A percentile compares a stretch with the other conserved stretches of the same genome.
These are phyloP conservation scores for Salix purpurea DNA, from an alignment of 345 rosid species.

Conservation along the genomic window DNA sequence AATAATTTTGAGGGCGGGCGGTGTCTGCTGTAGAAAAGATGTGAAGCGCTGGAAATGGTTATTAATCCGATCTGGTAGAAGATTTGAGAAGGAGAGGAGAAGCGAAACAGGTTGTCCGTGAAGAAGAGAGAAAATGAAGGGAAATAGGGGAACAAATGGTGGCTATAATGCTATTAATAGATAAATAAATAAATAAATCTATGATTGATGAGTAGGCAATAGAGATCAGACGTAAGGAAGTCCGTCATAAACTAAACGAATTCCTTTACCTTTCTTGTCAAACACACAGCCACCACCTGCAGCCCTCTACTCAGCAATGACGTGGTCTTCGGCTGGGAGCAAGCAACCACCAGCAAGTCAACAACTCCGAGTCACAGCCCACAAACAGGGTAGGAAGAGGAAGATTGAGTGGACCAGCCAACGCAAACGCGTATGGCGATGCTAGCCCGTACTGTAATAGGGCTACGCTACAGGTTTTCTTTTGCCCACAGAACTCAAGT, in stretches of 20 bases:
- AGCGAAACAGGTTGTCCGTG: neutral
- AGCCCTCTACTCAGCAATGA: conserved; percentile 5
- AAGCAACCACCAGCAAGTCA: neutral
- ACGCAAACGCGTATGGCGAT: neutral
- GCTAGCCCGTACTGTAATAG: neutral
- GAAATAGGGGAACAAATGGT: neutral
- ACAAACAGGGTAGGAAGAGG: no score
- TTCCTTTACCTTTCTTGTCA: neutral
- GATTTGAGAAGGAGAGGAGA: neutral
- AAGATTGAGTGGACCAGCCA: neutral
- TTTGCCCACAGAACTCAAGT: neutral
- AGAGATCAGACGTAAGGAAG: neutral
- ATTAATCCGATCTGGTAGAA: neutral
- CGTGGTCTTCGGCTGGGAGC: neutral
- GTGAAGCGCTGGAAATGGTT: neutral
- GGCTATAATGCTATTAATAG: neutral
- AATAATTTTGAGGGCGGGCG: neutral
- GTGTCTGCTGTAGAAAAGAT: neutral
- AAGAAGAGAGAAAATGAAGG: neutral
- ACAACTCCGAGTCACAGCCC: neutral
- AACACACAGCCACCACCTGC: neutral
- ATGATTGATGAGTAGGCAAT: neutral
- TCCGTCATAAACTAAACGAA: neutral
- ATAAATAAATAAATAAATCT: neutral
- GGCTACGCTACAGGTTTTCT: neutral